phyloP scores from a whole-genome alignment of 306 rosid species.

The Casuarina equisetifolia region DNA sequence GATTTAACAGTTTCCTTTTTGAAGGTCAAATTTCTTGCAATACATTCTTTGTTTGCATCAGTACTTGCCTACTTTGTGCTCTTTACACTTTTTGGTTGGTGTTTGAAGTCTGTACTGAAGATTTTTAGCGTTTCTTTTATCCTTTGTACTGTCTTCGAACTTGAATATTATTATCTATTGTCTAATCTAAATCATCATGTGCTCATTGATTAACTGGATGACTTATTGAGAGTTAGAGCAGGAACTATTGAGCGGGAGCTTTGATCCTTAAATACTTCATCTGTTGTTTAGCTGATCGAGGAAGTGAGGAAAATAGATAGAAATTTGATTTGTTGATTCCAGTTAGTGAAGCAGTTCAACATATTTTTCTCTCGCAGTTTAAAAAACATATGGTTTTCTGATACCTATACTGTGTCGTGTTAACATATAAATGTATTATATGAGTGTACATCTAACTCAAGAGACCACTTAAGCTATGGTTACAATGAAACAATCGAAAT shows the following conservation, averaged over 20 bases:
- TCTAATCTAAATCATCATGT: not conserved
- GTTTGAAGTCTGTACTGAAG: not conserved
- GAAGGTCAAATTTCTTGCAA: slow-evolving; percentile 47
- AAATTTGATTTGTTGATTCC: not conserved
- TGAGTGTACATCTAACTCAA: not conserved
- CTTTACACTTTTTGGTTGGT: not conserved
- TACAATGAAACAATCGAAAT: not conserved
- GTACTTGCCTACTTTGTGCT: not conserved
- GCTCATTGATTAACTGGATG: not conserved
- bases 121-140: not conserved
- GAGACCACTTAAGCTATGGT: not conserved
- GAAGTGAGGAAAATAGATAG: not conserved
- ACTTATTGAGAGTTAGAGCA: not conserved
- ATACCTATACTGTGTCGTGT: not conserved
- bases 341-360: not conserved
- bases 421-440: not conserved
- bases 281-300: not conserved
- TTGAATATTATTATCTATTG: not conserved
- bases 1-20: slow-evolving; percentile 75
- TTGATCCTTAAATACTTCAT: not conserved
- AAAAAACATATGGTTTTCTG: not conserved
- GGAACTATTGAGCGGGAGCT: not conserved
- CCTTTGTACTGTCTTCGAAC: not conserved
- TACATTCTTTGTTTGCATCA: not conserved
- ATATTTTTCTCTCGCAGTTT: not conserved